phyloP scores from a whole-genome alignment of 352 stramenopile species.

The Globisporangium radiosum region DNA sequence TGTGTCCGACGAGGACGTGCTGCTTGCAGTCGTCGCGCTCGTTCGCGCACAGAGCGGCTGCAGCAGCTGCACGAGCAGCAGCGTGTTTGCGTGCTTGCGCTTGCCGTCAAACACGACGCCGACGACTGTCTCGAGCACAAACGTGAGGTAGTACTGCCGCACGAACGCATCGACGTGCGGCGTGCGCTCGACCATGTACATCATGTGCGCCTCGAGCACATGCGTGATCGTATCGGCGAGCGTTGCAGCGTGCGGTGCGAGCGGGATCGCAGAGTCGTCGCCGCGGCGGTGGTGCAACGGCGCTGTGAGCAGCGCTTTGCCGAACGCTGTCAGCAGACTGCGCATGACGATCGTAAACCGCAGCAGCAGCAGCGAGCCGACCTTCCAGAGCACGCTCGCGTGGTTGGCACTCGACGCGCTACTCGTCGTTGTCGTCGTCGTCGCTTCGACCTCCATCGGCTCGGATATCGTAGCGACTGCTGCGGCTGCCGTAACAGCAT shows the following conservation, averaged over 20 bases:
- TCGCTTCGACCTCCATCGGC: conserved; percentile 5
- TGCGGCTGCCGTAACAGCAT: neutral
- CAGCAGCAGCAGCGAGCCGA: conserved; percentile 69
- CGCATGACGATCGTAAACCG: conserved; percentile 73
- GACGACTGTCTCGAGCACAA: conserved; percentile 74
- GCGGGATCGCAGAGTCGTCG: conserved; percentile 44
- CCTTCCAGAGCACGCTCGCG: conserved; percentile 59
- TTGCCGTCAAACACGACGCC: conserved; percentile 68
- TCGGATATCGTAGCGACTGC: conserved; percentile 1
- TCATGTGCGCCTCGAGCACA: conserved; percentile 41
- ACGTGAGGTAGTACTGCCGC: conserved; percentile 72
- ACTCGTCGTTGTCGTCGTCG: neutral
- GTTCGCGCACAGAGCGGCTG: conserved; percentile 19
- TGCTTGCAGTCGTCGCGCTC: conserved; percentile 10
- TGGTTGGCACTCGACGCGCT: neutral
- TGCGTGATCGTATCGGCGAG: conserved; percentile 38
- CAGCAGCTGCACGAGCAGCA: conserved; percentile 63
- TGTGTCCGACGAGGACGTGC: neutral
- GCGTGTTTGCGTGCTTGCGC: conserved; percentile 69
- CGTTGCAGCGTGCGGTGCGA: conserved; percentile 52
- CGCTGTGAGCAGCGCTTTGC: conserved; percentile 58
- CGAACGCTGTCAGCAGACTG: conserved; percentile 52
- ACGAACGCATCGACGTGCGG: conserved; percentile 52
- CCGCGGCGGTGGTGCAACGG: conserved; percentile 59
- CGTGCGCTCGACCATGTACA: conserved; percentile 41